phyloP scores from a whole-genome alignment of 1,284 basidiomycete genomes.

The Calocybe gambosa region DNA sequence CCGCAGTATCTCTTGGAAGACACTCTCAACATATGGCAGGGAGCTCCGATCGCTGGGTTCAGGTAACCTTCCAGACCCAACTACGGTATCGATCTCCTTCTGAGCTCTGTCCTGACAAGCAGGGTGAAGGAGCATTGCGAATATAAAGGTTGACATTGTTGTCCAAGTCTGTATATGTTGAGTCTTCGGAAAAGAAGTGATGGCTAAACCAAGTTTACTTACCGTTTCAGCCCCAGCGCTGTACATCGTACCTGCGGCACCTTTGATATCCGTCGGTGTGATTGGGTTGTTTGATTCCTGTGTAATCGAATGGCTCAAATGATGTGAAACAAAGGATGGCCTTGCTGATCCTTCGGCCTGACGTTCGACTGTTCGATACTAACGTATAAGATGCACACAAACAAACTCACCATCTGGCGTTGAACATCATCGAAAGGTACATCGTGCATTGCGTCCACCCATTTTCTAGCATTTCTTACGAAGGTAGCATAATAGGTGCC shows the following conservation, averaged over 20 bases:
- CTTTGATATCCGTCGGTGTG: constrained; percentile 9
- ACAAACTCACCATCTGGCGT: constrained; percentile 13
- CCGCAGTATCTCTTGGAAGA: constrained; percentile 30
- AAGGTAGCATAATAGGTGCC: constrained; percentile 18
- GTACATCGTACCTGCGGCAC: constrained; percentile 10
- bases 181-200: too few relatives aligned
- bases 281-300: background rate
- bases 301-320: constrained; percentile 3
- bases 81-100: constrained; percentile 37
- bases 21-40: constrained; percentile 24
- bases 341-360: constrained; percentile 14
- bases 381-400: background rate
- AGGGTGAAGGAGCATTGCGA: constrained; percentile 40
- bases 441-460: constrained; percentile 11
- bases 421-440: constrained; percentile 15
- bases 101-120: constrained; percentile 38
- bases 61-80: constrained; percentile 36
- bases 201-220: background rate
- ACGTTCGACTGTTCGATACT: background rate
- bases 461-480: constrained; percentile 4
- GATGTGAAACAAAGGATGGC: constrained; percentile 12
- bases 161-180: constrained; percentile 9
- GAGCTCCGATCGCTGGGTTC: constrained; percentile 25
- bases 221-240: constrained; percentile 16
- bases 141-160: constrained; percentile 23